Percentiles rank a stretch among this genome's conserved stretches.
phyloP scores from a whole-genome alignment of 805 yeast species.

The Barnettozyma sucrosica region DNA sequence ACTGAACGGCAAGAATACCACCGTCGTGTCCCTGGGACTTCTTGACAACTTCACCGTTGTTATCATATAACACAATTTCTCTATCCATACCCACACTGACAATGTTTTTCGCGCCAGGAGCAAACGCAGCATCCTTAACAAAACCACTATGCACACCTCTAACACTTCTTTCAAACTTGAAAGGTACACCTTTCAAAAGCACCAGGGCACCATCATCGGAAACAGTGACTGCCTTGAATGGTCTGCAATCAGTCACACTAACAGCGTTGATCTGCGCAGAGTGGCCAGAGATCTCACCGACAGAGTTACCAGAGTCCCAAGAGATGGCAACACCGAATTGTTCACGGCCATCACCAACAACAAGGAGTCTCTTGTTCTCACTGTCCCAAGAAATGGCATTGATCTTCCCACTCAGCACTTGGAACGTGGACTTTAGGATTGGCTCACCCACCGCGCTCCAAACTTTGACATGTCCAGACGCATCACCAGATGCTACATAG shows the following conservation, averaged over 20 bases:
- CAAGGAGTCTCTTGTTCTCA: slow-evolving; percentile 78
- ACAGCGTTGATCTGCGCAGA: slow-evolving; percentile 79
- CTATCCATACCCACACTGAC: slow-evolving; percentile 86
- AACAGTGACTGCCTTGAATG: slow-evolving; percentile 89
- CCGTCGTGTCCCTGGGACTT: slow-evolving; percentile 55
- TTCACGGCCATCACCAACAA: slow-evolving; percentile 93
- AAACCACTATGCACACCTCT: slow-evolving; percentile 74
- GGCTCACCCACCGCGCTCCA: slow-evolving; percentile 66
- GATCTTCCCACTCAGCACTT: slow-evolving; percentile 73
- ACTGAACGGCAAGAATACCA: slow-evolving; percentile 73
- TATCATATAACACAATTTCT: slow-evolving; percentile 72
- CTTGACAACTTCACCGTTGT: slow-evolving; percentile 67
- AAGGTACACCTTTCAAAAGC: slow-evolving; percentile 89
- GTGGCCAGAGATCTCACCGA: slow-evolving; percentile 95
- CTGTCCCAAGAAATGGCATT: slow-evolving; percentile 89
- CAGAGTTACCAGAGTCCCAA: slow-evolving; percentile 93
- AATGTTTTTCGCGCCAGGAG: slow-evolving; percentile 71
- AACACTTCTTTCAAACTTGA: slow-evolving; percentile 70
- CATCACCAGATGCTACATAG: slow-evolving; percentile 90
- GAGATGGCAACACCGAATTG: slow-evolving; percentile 89
- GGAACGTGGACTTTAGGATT: slow-evolving; percentile 71
- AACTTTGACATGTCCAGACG: slow-evolving; percentile 78
- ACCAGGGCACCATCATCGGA: slow-evolving; percentile 85
- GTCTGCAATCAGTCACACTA: slow-evolving; percentile 73
- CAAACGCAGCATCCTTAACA: slow-evolving; percentile 72